Percentiles rank a stretch among this genome's conserved stretches.
These are phyloP conservation scores for Wallacemonas sp. DNA, from an alignment of 208 protist species.

Conservation along the genomic window DNA sequence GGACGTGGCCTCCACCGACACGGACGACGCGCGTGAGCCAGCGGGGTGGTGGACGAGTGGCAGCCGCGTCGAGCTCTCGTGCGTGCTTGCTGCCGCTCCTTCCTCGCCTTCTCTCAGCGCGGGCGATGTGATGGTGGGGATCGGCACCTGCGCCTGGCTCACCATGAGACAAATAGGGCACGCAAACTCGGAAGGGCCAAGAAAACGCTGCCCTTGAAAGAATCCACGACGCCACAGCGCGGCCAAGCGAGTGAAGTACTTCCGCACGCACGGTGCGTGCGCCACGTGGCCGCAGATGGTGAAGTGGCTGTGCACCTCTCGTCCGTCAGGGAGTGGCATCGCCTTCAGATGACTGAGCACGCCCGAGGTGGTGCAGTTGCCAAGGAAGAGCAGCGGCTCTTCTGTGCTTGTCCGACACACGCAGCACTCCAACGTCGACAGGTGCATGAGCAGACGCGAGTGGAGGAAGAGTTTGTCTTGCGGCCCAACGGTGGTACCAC, in stretches of 20 bases:
- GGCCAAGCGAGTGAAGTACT: slow-evolving; percentile 40
- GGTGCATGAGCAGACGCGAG: slow-evolving; percentile 25
- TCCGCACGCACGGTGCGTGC: slow-evolving; percentile 32
- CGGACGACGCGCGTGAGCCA: too few species aligned
- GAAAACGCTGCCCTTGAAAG: slow-evolving; percentile 38
- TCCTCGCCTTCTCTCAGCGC: too few species aligned
- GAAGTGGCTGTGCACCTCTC: slow-evolving; percentile 27
- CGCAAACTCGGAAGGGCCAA: slow-evolving; percentile 47
- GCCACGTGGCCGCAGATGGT: slow-evolving; percentile 43
- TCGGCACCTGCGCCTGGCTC: slow-evolving; percentile 47
- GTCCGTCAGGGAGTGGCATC: slow-evolving; percentile 8
- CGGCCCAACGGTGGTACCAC: too few species aligned
- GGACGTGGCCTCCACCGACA: not conserved
- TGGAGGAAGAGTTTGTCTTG: slow-evolving; percentile 3
- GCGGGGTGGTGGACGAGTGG: too few species aligned
- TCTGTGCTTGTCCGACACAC: slow-evolving; percentile 25
- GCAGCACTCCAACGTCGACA: slow-evolving; percentile 39
- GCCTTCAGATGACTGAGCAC: slow-evolving; percentile 15
- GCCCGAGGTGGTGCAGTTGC: slow-evolving; percentile 29
- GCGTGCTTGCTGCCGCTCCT: too few species aligned
- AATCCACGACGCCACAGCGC: slow-evolving; percentile 26
- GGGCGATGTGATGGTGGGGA: slow-evolving; percentile 49
- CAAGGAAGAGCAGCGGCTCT: slow-evolving; percentile 37
- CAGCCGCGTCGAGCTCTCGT: too few species aligned
- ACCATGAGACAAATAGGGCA: slow-evolving; percentile 77